Evolutionary conservation across 2,329 filamentous ascomycete genomes (phyloP), one percentile per base, ranked within the genome.

Genomic region (Cercospora berteroae): DNA sequence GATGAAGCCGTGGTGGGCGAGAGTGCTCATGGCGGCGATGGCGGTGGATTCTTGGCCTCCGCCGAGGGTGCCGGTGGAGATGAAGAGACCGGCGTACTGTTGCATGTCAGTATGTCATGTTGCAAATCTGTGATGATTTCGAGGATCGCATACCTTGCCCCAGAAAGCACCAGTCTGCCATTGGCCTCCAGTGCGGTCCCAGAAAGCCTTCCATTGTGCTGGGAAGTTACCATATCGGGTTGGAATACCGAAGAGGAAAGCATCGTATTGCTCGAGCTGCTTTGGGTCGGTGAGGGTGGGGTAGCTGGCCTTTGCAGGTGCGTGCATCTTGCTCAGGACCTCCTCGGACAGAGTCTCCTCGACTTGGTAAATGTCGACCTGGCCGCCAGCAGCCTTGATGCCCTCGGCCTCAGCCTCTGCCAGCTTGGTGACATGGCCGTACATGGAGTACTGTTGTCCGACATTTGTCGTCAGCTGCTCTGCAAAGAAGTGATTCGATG

Each of bases 141-240:
- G 29, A 31, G 8, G 29, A 31, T 31, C 1, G 29, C 29, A 31
- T 31, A 31, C 29, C 29, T 98, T 98, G 83, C 94, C 94, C 73
- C 75, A 77, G 74, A 70, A 77, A 33, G 84, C 88, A 70, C 94
- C 94, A 13, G 82, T 80, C 69, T 85, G 82, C 95, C 95, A 98
- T 81, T 95, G 91, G 74, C 86, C 85, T 77, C 94, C 94, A 9
- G 74, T 75, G 29, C 66, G 64, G 85, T 99, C 95, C 91, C 93
- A 96, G 86, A 93, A 94, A 50, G 88, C 78, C 86, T 95, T 97
- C 91, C 91, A 97, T 83, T 99, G 95, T 18, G 90, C 92, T 59
- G 94, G 94, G 86, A 97, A 97, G 88, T 96, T 98, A 76, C 95
- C 95, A 83, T 92, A 99, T 73, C 95, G 88, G 61, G 95, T 99